Conservation (phyloP, 768 basidiomycete species). For the Kwoniella sp. region DNA sequence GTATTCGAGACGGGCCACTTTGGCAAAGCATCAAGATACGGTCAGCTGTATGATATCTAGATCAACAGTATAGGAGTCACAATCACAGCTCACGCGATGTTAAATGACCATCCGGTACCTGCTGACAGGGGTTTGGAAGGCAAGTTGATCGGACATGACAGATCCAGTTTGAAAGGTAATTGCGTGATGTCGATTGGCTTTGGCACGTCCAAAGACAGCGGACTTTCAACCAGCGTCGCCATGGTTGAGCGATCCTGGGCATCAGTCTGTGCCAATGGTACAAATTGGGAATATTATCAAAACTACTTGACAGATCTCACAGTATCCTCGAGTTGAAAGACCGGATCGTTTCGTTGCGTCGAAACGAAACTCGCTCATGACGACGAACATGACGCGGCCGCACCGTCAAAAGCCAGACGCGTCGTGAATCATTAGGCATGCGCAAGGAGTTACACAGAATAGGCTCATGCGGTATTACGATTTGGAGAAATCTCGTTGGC, state of each 20-base stretch:
- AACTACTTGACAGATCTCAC: no score
- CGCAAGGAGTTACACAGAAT: no score
- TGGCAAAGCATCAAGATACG: no score
- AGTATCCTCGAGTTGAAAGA: no score
- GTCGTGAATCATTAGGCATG: neutral
- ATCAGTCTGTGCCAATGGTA: no score
- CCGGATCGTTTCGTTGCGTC: no score
- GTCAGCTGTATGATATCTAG: no score
- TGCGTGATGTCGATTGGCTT: neutral
- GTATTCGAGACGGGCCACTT: slow-evolving; percentile 1
- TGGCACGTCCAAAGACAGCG: neutral
- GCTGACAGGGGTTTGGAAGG: slow-evolving; percentile 20
- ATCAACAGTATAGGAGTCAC: no score
- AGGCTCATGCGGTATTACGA: neutral
- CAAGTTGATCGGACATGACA: slow-evolving; percentile 28
- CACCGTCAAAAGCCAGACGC: neutral
- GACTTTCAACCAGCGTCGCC: slow-evolving; percentile 1
- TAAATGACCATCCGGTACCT: slow-evolving; percentile 22
- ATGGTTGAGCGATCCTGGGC: neutral
- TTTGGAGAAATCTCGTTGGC: slow-evolving; percentile 2
- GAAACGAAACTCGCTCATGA: no score
- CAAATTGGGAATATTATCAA: no score
- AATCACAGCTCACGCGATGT: slow-evolving; percentile 22
- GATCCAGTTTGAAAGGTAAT: slow-evolving; percentile 26
- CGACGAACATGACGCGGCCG: slow-evolving; percentile 3